Percentiles rank a stretch among this genome's conserved stretches.
These are phyloP conservation scores for Diaporthe destruens DNA, from an alignment of 2,329 filamentous ascomycete genomes.

Conservation along the genomic window DNA sequence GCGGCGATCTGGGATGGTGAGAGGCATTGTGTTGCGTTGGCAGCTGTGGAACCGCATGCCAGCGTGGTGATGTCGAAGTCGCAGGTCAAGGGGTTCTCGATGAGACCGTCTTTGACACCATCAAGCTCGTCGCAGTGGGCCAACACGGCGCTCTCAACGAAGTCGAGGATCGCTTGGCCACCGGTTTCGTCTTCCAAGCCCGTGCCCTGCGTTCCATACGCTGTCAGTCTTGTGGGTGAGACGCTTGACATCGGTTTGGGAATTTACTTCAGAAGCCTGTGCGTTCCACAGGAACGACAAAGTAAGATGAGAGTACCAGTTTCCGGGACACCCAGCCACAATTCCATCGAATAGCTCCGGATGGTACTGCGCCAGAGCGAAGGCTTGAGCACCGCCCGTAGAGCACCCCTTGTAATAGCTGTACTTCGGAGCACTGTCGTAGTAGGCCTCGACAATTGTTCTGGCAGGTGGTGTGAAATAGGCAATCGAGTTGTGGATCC, in stretches of 20 bases:
- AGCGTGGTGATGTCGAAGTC: constrained; percentile 7
- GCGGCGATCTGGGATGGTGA: not conserved
- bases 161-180: not conserved
- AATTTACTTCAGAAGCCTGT: constrained; percentile 10
- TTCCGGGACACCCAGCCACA: not conserved
- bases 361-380: constrained; percentile 1
- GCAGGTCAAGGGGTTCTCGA: constrained; percentile 13
- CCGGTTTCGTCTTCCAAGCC: not conserved
- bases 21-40: constrained; percentile 23
- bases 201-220: not conserved
- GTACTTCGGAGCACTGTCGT: not conserved
- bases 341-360: constrained; percentile 25
- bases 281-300: constrained; percentile 26
- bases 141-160: constrained; percentile 1
- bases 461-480: constrained; percentile 24
- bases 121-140: constrained; percentile 13
- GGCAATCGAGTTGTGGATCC: constrained; percentile 30
- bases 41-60: not conserved
- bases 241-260: not conserved
- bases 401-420: constrained; percentile 29
- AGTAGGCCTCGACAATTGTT: not conserved
- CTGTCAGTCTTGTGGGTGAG: not conserved
- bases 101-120: constrained; percentile 3
- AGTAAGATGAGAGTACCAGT: constrained; percentile 12
- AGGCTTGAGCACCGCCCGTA: constrained; percentile 3